Conservation (phyloP, 805 yeast species). For the Saturnispora bothae region DNA sequence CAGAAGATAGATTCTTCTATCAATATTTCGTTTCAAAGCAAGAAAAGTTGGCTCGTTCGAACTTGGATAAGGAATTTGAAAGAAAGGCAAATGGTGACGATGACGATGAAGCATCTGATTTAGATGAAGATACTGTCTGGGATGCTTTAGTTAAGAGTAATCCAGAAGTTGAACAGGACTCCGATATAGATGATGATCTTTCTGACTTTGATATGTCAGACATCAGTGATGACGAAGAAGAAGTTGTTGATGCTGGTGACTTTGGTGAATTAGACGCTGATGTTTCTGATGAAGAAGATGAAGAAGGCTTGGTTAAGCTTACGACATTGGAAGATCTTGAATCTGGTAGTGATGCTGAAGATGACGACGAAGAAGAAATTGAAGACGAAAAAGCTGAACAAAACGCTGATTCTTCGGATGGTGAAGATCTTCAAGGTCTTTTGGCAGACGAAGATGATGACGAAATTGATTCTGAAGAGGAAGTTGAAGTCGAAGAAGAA, state of each 20-base stretch:
- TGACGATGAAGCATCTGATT: constrained; percentile 33
- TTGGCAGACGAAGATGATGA: constrained; percentile 17
- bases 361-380: constrained; percentile 12
- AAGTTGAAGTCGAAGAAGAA: constrained; percentile 22
- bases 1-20: constrained; percentile 82
- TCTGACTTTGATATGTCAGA: constrained; percentile 32
- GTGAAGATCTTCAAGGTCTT: constrained; percentile 19
- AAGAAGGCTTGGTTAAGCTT: constrained; percentile 22
- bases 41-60: constrained; percentile 28
- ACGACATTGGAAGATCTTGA: constrained; percentile 22
- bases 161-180: constrained; percentile 46
- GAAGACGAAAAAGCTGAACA: constrained; percentile 17
- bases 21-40: constrained; percentile 68
- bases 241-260: constrained; percentile 17
- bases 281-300: constrained; percentile 22
- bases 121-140: constrained; percentile 49
- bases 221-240: constrained; percentile 26
- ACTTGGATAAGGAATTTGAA: constrained; percentile 35
- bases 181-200: constrained; percentile 28
- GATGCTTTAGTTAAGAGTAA: constrained; percentile 48
- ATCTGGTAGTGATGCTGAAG: constrained; percentile 19
- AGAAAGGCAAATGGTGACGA: constrained; percentile 34
- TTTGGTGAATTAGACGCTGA: constrained; percentile 27
- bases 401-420: constrained; percentile 20
- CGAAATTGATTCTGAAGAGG: constrained; percentile 16